Evolutionary conservation across 768 basidiomycete genomes (phyloP).

Genomic region (Coprinopsis strossmayeri): DNA sequence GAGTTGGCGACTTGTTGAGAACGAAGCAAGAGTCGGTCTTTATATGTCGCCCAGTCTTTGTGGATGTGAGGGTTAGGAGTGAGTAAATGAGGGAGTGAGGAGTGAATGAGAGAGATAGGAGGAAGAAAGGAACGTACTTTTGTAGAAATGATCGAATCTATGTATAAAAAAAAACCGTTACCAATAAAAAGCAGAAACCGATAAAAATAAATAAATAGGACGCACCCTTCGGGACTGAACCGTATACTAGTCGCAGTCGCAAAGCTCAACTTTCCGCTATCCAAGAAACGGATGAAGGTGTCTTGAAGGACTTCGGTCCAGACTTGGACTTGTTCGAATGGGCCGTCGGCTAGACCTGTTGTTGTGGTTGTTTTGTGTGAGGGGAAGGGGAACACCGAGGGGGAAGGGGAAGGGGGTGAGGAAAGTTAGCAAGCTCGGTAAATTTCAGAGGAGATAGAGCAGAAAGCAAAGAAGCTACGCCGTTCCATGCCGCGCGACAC

Average conservation of each 20-base stretch:
- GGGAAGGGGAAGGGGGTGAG: too few species aligned
- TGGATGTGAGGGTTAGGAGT: neutral
- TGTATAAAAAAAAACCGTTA: neutral
- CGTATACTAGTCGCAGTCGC: conserved; percentile 42
- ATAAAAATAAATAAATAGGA: neutral
- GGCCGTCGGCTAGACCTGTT: conserved; percentile 40
- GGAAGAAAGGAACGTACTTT: too few species aligned
- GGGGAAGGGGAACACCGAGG: too few species aligned
- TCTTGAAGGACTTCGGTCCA: conserved; percentile 45
- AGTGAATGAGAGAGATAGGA: too few species aligned
- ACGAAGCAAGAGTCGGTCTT: conserved; percentile 38
- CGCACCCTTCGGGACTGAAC: conserved; percentile 37
- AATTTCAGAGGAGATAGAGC: too few species aligned
- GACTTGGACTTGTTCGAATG: conserved; percentile 42
- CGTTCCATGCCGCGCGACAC: too few species aligned
- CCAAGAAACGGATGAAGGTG: conserved; percentile 40
- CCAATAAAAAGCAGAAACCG: neutral
- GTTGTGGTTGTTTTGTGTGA: too few species aligned
- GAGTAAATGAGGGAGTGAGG: neutral
- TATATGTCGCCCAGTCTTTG: conserved; percentile 39
- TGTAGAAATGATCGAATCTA: conserved; percentile 42
- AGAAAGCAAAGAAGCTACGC: too few species aligned
- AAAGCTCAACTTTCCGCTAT: conserved; percentile 38
- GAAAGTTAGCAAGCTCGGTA: too few species aligned
- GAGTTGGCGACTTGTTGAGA: conserved; percentile 47